phyloP scores from a whole-genome alignment of 2,329 filamentous ascomycete genomes.

The Aspergillus alliaceus region DNA sequence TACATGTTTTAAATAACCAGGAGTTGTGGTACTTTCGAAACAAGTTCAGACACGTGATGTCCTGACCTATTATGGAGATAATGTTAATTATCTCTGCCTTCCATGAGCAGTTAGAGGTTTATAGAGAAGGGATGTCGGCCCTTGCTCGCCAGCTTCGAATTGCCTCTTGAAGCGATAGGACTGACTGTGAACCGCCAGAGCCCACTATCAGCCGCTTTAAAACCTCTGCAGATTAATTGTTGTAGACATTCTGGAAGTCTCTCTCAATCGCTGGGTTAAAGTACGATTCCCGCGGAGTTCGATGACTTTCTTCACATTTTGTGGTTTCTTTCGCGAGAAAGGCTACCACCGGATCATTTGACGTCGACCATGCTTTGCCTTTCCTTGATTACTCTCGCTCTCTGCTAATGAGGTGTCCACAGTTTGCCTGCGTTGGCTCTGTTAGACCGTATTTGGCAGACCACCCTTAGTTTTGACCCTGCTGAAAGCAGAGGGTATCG shows the following conservation, averaged over 20 bases:
- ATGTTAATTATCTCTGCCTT: neutral
- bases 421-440: neutral
- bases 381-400: neutral
- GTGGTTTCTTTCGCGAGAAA: neutral
- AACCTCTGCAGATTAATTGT: neutral
- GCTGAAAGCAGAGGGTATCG: too few relatives aligned
- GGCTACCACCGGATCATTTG: neutral
- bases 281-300: neutral
- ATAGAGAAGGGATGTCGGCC: neutral
- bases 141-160: neutral
- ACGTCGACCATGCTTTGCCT: neutral
- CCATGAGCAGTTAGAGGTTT: neutral
- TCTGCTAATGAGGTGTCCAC: neutral
- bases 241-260: neutral
- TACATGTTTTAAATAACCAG: neutral
- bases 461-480: too few relatives aligned
- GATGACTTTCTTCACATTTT: neutral
- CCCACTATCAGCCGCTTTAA: neutral
- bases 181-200: neutral
- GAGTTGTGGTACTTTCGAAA: neutral
- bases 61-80: neutral
- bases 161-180: neutral
- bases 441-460: too few relatives aligned
- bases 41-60: neutral
- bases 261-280: neutral